Conservation (phyloP, 768 basidiomycete genomes). For the Kwoniella mangroviensis region DNA sequence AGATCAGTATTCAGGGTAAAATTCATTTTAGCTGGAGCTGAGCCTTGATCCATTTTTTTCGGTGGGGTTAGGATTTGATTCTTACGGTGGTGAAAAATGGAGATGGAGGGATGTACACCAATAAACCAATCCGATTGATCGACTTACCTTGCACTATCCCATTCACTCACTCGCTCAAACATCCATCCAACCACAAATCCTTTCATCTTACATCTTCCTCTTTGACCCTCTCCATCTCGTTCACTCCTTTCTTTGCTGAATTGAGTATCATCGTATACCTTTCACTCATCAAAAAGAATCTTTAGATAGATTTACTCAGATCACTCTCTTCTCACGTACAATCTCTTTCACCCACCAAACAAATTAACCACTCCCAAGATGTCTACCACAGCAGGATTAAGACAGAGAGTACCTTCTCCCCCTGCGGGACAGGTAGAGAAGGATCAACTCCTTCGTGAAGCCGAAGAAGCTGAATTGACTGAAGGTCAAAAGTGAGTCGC, state of each 20-base stretch:
- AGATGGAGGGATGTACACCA: not conserved
- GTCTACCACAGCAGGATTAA: conserved; percentile 26
- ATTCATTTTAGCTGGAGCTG: not conserved
- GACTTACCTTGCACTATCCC: not conserved
- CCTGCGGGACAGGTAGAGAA: conserved; percentile 41
- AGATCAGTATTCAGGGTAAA: not conserved
- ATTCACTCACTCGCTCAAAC: not conserved
- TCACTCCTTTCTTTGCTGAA: not conserved
- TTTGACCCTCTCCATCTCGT: not conserved
- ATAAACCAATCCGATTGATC: conserved; percentile 3
- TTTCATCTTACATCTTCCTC: not conserved
- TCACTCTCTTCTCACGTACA: not conserved
- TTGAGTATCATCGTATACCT: not conserved
- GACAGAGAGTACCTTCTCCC: conserved; percentile 38
- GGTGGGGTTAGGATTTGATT: conserved; percentile 3
- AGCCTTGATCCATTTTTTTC: not conserved
- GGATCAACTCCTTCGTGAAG: conserved; percentile 43
- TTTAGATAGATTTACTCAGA: not conserved
- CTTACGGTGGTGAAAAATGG: not conserved
- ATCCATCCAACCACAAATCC: not conserved
- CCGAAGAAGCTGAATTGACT: conserved; percentile 47
- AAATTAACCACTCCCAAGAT: conserved; percentile 6
- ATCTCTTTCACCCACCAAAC: not conserved
- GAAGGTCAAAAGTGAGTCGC: conserved; percentile 48
- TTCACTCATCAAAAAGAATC: not conserved